phyloP scores from a whole-genome alignment of 257 asterid species.

The Linderniella brevidens region DNA sequence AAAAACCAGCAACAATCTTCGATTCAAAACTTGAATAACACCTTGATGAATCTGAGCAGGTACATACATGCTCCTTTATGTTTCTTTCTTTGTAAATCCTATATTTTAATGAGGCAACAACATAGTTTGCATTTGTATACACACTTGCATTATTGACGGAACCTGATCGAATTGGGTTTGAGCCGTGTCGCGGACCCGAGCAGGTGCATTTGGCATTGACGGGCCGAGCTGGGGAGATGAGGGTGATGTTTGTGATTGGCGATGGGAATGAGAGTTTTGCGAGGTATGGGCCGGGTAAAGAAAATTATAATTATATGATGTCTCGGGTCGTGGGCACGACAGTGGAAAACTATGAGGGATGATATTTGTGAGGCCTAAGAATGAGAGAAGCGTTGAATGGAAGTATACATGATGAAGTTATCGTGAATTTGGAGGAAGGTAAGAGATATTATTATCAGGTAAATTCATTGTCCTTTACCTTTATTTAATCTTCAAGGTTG shows the following conservation, averaged over 20 bases:
- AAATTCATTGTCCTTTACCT: slow-evolving; percentile 2
- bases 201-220: slow-evolving; percentile 80
- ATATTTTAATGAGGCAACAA: too few relatives aligned
- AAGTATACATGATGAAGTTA: slow-evolving; percentile 76
- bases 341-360: slow-evolving; percentile 60
- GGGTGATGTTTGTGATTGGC: slow-evolving; percentile 79
- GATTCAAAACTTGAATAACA: too few relatives aligned
- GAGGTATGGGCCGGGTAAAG: slow-evolving; percentile 34
- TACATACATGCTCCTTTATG: too few relatives aligned
- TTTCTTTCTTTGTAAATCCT: too few relatives aligned
- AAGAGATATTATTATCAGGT: slow-evolving; percentile 70
- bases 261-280: slow-evolving; percentile 55
- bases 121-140: too few relatives aligned
- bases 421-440: slow-evolving; percentile 42
- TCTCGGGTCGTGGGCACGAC: slow-evolving; percentile 24
- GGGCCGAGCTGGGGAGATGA: slow-evolving; percentile 69
- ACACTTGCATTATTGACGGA: too few relatives aligned
- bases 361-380: slow-evolving; percentile 79
- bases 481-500: too few relatives aligned
- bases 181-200: slow-evolving; percentile 56
- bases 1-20: too few relatives aligned
- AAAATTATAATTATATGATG: slow-evolving; percentile 17
- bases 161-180: slow-evolving; percentile 38
- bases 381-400: slow-evolving; percentile 72
- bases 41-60: too few relatives aligned